A percentile compares a stretch with the other conserved stretches of the same genome.
Evolutionary conservation across 768 basidiomycete genomes (phyloP).

Genomic region (Phylloporus arenicola): DNA sequence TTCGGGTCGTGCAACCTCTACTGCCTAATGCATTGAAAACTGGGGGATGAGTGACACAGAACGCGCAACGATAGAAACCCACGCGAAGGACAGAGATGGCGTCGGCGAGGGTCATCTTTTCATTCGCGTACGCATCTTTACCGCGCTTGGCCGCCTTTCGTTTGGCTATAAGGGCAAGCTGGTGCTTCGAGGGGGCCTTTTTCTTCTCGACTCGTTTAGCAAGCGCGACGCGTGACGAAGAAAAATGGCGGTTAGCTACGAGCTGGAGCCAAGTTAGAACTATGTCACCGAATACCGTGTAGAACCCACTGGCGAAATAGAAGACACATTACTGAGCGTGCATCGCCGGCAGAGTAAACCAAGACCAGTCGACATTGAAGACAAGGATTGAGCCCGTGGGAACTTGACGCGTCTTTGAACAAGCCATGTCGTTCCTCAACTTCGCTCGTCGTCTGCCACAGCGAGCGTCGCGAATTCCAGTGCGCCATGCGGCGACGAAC

Average conservation of each 20-base stretch:
- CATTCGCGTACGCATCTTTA: slow-evolving; percentile 53
- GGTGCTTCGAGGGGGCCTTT: slow-evolving; percentile 63
- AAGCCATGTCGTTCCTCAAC: slow-evolving; percentile 38
- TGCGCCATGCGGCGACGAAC: slow-evolving; percentile 39
- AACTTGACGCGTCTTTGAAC: slow-evolving; percentile 8
- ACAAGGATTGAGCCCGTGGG: slow-evolving; percentile 17
- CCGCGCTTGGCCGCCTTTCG: slow-evolving; percentile 51
- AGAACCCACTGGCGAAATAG: slow-evolving; percentile 5
- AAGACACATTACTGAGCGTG: not conserved
- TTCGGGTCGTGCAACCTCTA: slow-evolving; percentile 73
- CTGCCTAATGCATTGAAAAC: slow-evolving; percentile 46
- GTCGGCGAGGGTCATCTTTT: slow-evolving; percentile 60
- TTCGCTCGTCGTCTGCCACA: slow-evolving; percentile 30
- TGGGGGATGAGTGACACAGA: slow-evolving; percentile 3
- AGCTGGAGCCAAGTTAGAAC: not conserved
- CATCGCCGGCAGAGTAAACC: slow-evolving; percentile 33
- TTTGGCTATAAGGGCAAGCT: slow-evolving; percentile 58
- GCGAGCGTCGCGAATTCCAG: slow-evolving; percentile 31
- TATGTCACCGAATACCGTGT: not conserved
- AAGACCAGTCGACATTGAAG: slow-evolving; percentile 20
- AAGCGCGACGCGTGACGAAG: slow-evolving; percentile 42
- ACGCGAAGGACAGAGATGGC: slow-evolving; percentile 72
- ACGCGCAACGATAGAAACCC: slow-evolving; percentile 23
- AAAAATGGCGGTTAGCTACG: slow-evolving; percentile 36
- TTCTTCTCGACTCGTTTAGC: slow-evolving; percentile 48